phyloP scores from a whole-genome alignment of 352 stramenopile species.

The Phytophthora sp. region DNA sequence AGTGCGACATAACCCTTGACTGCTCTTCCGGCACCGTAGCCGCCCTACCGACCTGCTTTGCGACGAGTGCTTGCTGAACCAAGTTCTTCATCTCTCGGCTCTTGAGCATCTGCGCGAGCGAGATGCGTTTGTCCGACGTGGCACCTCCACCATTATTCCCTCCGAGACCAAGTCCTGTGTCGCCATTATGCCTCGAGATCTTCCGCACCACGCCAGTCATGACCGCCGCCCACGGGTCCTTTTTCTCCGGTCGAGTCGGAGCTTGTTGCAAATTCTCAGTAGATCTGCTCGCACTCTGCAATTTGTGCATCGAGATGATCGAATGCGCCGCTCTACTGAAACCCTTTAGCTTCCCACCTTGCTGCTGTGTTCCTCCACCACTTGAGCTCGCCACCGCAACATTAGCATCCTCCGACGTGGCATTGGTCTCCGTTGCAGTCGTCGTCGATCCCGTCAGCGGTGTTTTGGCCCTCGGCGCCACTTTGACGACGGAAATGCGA shows the following conservation, averaged over 20 bases:
- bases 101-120: constrained; percentile 56
- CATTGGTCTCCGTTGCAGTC: background rate
- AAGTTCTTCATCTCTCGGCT: constrained; percentile 67
- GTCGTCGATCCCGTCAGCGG: background rate
- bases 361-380: background rate
- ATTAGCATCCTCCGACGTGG: background rate
- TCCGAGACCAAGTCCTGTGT: background rate
- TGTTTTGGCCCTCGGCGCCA: constrained; percentile 9
- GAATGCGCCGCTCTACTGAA: constrained; percentile 45
- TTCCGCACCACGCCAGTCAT: constrained; percentile 35
- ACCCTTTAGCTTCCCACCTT: constrained; percentile 4
- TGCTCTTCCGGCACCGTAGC: constrained; percentile 21
- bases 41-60: constrained; percentile 11
- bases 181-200: background rate
- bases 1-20: constrained; percentile 69
- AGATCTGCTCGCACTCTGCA: background rate
- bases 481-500: constrained; percentile 14
- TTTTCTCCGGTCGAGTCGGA: background rate
- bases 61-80: constrained; percentile 54
- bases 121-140: constrained; percentile 34
- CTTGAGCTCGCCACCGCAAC: background rate
- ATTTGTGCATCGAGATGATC: constrained; percentile 35
- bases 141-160: background rate
- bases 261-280: background rate
- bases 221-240: constrained; percentile 41